Base-by-base conservation (phyloP, 1,284 basidiomycete species). In the Moesziomyces sp. region DNA sequence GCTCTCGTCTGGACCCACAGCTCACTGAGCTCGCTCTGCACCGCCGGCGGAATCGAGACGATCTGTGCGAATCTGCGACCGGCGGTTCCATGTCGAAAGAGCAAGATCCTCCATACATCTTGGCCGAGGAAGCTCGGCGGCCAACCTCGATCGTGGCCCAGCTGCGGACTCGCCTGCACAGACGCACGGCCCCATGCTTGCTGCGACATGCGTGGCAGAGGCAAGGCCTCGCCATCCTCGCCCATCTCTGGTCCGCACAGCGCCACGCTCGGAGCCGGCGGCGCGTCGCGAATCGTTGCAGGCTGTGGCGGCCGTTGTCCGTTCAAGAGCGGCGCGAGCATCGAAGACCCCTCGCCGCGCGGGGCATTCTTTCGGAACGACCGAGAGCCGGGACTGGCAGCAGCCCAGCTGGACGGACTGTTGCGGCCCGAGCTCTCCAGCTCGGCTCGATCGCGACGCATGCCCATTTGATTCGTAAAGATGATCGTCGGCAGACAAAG, bases 391-490 rank as follows among this genome's bases (percentile, higher is more conserved):
- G 42, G 8, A 7, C 43, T 47, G 26, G 44, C 30, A 3, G 50
- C 46, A 3, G 48, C 19, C 9, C 53, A 35, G n/a, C 59, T 52
- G 1, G 55, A 42, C 10, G 59, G 55, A 45, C 55, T 62, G 16
- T 51, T 23, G 35, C 65, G 43, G 5, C 56, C 57, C 3, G 52
- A 45, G 5, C 48, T 55, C 6, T 58, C 52, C 3, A 34, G 19
- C 19, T 67, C 70, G 26, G 52, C 46, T 10, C 53, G 56, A 18
- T 40, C 51, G 18, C 60, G 46, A 5, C 64, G 56, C 7, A 73
- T 55, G n/a, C 59, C 60, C 11, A 73, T 55, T 40, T 73, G 70
- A n/a, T 67, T 73, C 2, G 70, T 63, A 38, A 73, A 73, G 14
- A 73, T 52, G 18, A 73, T 58, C 1, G 70, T 73, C 5, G 70